phyloP scores from a whole-genome alignment of 495 filamentous ascomycete genomes.

The Clavariopsis aquatica region DNA sequence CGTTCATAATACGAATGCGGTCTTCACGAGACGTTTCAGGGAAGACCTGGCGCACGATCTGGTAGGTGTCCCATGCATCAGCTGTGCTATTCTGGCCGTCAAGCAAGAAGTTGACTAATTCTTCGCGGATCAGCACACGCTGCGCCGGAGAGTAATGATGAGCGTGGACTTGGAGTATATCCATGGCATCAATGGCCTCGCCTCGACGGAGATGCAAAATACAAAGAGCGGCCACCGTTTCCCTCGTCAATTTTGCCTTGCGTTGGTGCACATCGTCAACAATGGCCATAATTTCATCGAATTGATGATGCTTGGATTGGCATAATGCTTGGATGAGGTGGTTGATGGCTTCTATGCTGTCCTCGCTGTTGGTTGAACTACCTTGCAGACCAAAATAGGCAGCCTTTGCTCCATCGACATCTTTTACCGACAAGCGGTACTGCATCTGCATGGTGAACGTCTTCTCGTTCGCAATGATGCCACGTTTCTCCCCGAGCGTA shows the following conservation, averaged over 20 bases:
- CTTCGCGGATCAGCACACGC: slow-evolving; percentile 61
- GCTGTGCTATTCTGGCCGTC: slow-evolving; percentile 61
- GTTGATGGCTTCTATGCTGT: slow-evolving; percentile 68
- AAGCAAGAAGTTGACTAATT: slow-evolving; percentile 65
- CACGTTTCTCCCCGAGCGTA: slow-evolving; percentile 60
- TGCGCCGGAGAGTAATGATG: slow-evolving; percentile 64
- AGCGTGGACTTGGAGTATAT: slow-evolving; percentile 70
- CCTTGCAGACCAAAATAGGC: slow-evolving; percentile 63
- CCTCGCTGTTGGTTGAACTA: slow-evolving; percentile 53
- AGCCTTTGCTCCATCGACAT: slow-evolving; percentile 65
- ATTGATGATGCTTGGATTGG: slow-evolving; percentile 53
- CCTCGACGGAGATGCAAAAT: slow-evolving; percentile 69
- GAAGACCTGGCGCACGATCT: slow-evolving; percentile 73
- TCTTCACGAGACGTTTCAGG: slow-evolving; percentile 64
- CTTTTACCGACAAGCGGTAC: slow-evolving; percentile 67
- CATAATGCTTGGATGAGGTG: slow-evolving; percentile 76
- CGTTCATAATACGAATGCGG: slow-evolving; percentile 74
- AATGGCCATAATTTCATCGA: slow-evolving; percentile 69
- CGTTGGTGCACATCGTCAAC: slow-evolving; percentile 74
- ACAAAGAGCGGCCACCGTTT: slow-evolving; percentile 71
- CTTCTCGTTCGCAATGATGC: slow-evolving; percentile 61
- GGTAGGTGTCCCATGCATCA: slow-evolving; percentile 78
- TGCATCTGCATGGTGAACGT: slow-evolving; percentile 75
- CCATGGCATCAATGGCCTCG: slow-evolving; percentile 71
- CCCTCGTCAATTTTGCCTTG: slow-evolving; percentile 63